These are phyloP conservation scores for Serpula lacrymans DNA, from an alignment of 768 basidiomycete species.

Conservation along the genomic window DNA sequence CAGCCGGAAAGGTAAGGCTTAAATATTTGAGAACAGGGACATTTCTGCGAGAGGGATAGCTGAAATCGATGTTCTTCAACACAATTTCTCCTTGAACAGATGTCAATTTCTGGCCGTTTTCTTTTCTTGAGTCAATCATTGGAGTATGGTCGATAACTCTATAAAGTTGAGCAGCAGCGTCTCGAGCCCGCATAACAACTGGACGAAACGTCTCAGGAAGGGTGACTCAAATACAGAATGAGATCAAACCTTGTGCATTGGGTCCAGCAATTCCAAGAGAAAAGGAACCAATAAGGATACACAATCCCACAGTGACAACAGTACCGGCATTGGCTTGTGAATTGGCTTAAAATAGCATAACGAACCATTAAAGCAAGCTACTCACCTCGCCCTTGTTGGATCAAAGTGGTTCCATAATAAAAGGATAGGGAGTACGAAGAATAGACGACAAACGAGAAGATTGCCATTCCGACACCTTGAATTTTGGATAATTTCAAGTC, in stretches of 20 bases:
- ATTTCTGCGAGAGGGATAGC: constrained; percentile 45
- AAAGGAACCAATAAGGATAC: constrained; percentile 56
- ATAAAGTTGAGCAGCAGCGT: constrained; percentile 56
- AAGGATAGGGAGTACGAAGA: constrained; percentile 35
- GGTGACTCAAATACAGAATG: background rate
- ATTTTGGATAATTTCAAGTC: constrained; percentile 33
- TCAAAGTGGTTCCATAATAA: constrained; percentile 52
- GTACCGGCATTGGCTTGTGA: constrained; percentile 36
- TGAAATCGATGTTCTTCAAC: constrained; percentile 48
- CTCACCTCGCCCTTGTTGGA: constrained; percentile 29
- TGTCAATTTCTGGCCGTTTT: constrained; percentile 42
- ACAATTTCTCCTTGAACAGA: constrained; percentile 43
- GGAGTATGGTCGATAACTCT: constrained; percentile 55
- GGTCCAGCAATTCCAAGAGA: constrained; percentile 51
- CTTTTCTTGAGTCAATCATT: constrained; percentile 45
- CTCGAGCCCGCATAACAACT: constrained; percentile 45
- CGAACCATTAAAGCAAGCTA: background rate
- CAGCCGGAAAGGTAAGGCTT: constrained; percentile 37
- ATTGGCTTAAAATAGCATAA: constrained; percentile 5
- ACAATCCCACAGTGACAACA: constrained; percentile 51
- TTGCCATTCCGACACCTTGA: constrained; percentile 34
- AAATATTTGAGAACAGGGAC: constrained; percentile 50
- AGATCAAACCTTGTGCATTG: constrained; percentile 38
- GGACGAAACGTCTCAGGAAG: constrained; percentile 2
- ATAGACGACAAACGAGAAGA: constrained; percentile 51